Conservation (phyloP, 2,329 filamentous ascomycete species). For the Hysterium pulicare region DNA sequence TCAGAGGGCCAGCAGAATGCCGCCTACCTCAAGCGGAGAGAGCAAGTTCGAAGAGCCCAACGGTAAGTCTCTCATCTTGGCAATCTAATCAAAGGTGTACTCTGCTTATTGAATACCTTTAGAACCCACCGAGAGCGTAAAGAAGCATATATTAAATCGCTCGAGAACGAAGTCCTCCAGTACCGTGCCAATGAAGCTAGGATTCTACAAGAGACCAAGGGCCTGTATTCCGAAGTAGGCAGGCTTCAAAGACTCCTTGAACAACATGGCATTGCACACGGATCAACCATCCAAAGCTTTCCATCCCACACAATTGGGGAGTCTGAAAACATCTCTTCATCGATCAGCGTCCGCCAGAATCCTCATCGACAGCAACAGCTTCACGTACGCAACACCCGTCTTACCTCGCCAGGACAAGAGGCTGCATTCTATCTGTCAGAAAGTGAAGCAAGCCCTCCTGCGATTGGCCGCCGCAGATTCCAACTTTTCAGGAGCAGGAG, state of each 20-base stretch:
- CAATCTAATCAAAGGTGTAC: too few species aligned
- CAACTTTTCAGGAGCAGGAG: background rate
- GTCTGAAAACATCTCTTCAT: background rate
- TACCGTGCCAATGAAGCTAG: conserved; percentile 29
- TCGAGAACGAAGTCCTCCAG: conserved; percentile 26
- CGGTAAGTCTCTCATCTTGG: conserved; percentile 19
- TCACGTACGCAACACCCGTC: background rate
- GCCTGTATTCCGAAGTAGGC: conserved; percentile 21
- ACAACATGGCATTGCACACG: conserved; percentile 19
- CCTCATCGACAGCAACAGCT: background rate
- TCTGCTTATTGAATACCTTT: too few species aligned
- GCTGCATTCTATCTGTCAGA: conserved; percentile 1
- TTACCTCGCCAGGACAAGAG: background rate
- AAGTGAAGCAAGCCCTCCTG: background rate
- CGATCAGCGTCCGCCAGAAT: conserved; percentile 2
- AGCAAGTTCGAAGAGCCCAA: conserved; percentile 38
- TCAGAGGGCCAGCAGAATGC: too few species aligned
- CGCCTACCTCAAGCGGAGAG: conserved; percentile 25
- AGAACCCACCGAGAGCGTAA: conserved; percentile 33
- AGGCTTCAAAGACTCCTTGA: conserved; percentile 17
- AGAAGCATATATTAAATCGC: conserved; percentile 27
- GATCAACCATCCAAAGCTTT: background rate
- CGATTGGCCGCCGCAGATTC: background rate
- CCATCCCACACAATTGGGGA: conserved; percentile 3
- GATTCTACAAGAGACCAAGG: conserved; percentile 22